A percentile compares a stretch with the other conserved stretches of the same genome.
phyloP scores from a whole-genome alignment of 371 early-diverging fungal genomes.

The Mucor plumbeus region DNA sequence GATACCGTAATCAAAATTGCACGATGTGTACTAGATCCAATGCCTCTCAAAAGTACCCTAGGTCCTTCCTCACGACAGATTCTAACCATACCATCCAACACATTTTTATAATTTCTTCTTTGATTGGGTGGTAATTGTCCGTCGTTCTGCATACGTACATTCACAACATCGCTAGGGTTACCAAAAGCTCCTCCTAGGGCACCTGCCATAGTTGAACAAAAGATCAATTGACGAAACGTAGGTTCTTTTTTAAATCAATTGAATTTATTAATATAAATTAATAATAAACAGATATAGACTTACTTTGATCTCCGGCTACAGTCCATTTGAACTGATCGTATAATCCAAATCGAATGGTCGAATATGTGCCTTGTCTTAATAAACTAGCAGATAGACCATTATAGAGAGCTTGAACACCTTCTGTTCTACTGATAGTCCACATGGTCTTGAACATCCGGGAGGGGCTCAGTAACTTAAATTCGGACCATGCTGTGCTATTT shows the following conservation, averaged over 20 bases:
- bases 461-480: conserved; percentile 34
- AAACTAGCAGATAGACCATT: conserved; percentile 69
- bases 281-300: conserved; percentile 1
- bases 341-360: conserved; percentile 72
- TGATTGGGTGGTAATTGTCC: conserved; percentile 64
- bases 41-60: conserved; percentile 60
- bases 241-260: conserved; percentile 33
- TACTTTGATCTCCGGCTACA: conserved; percentile 53
- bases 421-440: conserved; percentile 46
- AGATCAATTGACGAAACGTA: conserved; percentile 54
- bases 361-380: conserved; percentile 73
- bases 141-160: conserved; percentile 79
- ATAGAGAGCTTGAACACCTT: conserved; percentile 59
- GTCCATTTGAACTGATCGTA: conserved; percentile 66
- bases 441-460: conserved; percentile 50
- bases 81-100: conserved; percentile 65
- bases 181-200: conserved; percentile 72
- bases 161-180: conserved; percentile 78
- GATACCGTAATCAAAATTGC: conserved; percentile 73
- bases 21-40: conserved; percentile 67
- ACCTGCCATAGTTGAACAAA: conserved; percentile 69
- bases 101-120: conserved; percentile 70
- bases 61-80: conserved; percentile 69
- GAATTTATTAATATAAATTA: not conserved
- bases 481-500: conserved; percentile 31